Percentiles rank a stretch among this genome's conserved stretches.
These are phyloP conservation scores for Oryza australiensis DNA, from an alignment of 176 grass and related monocot species.

Conservation along the genomic window DNA sequence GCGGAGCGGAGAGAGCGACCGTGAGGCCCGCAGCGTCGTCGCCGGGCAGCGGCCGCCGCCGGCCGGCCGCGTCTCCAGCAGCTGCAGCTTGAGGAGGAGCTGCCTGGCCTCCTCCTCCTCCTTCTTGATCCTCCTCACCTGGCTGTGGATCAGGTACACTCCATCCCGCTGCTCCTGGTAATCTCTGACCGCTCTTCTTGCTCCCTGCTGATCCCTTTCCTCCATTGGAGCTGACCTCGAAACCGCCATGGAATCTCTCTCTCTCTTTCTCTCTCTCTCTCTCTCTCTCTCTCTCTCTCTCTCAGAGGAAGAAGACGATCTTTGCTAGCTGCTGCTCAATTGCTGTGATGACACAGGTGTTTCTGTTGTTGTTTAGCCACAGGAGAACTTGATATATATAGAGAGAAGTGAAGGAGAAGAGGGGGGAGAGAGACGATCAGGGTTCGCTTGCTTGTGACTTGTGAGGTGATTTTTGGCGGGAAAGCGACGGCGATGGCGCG, in stretches of 20 bases:
- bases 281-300: too few relatives aligned
- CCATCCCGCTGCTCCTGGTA: background rate
- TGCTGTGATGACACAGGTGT: background rate
- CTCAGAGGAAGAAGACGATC: too few relatives aligned
- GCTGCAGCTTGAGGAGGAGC: constrained; percentile 45
- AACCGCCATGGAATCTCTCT: background rate
- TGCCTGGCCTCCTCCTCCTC: constrained; percentile 68
- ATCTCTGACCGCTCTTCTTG: too few relatives aligned
- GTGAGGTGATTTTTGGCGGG: background rate
- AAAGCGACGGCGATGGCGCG: background rate
- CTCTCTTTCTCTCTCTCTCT: too few relatives aligned
- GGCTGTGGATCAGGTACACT: constrained; percentile 64
- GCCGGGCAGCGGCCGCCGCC: background rate
- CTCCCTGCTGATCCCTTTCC: constrained; percentile 12
- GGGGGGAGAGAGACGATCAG: background rate
- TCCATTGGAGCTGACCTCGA: constrained; percentile 38
- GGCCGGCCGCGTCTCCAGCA: constrained; percentile 46
- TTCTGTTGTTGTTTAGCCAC: background rate
- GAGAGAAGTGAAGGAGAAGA: background rate
- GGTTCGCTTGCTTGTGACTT: background rate
- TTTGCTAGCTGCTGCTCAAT: background rate
- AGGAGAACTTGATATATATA: background rate
- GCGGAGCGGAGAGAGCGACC: constrained; percentile 54
- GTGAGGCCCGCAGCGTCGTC: constrained; percentile 29
- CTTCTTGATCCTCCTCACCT: constrained; percentile 72